Base-by-base conservation (phyloP, 495 filamentous ascomycete species). In the Cercophora scortea region DNA sequence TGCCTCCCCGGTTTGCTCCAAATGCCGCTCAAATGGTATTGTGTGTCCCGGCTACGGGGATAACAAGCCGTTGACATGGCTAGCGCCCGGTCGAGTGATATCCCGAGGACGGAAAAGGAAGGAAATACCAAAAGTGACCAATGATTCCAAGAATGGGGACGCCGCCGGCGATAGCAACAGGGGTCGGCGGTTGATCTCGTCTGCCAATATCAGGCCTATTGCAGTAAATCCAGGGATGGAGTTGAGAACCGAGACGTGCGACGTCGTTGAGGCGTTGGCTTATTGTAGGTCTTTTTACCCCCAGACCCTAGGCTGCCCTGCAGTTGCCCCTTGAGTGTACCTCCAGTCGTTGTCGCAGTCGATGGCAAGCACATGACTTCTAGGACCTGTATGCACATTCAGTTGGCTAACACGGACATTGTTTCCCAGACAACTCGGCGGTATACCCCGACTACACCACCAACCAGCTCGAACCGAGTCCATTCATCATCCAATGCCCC, bases 1-100 rank as follows among this genome's bases (percentile, higher is more conserved):
- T 32, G 35, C n/a, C 35, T 54, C 51, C 3, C 66, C 66, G 6
- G 53, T 62, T 12, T 69, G 66, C 53, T 59, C 38, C 38, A 61
- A 60, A 19, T 69, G 66, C 49, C 60, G 56, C 3, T 41, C 45
- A 3, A 50, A 53, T 13, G 53, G 54, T n/a, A 62, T 69, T 10
- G 64, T 63, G 9, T 69, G 66, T 32, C 66, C 64, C n/a, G 66
- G 66, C 0, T 69, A 63, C 49, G 52, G 49, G 35, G 61, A 69
- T 40, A 63, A 58, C 45, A 61, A 67, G 52, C 66, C 66, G 34
- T 49, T 67, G 40, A 56, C 51, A 5, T 67, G 64, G 64, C 54
- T 67, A 7, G 56, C 61, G n/a, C 60, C 62, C 3, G 62, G 62
- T 32, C 58, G 57, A 19, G 64, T 67, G 4, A 45, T 58, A 32